A percentile compares a stretch with the other conserved stretches of the same genome.
Evolutionary conservation across 2,329 filamentous ascomycete species (phyloP).

Genomic region (Fusarium sp.): DNA sequence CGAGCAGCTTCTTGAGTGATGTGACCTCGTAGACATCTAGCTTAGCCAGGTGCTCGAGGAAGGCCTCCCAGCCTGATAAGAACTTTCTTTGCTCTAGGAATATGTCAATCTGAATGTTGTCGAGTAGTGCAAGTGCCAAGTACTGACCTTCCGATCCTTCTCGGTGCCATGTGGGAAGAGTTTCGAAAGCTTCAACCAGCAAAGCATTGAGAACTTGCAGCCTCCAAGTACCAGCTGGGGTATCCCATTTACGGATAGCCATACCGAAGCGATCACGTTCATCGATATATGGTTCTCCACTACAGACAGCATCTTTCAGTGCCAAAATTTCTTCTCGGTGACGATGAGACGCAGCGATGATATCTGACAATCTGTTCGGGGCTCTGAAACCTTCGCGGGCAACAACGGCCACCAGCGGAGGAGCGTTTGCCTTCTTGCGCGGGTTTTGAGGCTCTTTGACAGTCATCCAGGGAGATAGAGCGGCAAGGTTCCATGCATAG

Average conservation of each 20-base stretch:
- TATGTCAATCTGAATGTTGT: slow-evolving; percentile 7
- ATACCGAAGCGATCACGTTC: slow-evolving; percentile 76
- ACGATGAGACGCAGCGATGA: slow-evolving; percentile 73
- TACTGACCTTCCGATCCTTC: slow-evolving; percentile 53
- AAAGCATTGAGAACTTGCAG: slow-evolving; percentile 76
- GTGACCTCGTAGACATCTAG: slow-evolving; percentile 69
- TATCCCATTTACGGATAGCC: slow-evolving; percentile 78
- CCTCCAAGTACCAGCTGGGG: slow-evolving; percentile 71
- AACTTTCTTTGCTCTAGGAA: slow-evolving; percentile 58
- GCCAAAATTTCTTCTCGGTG: slow-evolving; percentile 71
- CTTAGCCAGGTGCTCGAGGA: slow-evolving; percentile 65
- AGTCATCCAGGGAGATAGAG: slow-evolving; percentile 78
- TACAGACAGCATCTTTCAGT: slow-evolving; percentile 66
- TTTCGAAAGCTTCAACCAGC: slow-evolving; percentile 68
- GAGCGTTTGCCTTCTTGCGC: slow-evolving; percentile 61
- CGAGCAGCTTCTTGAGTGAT: slow-evolving; percentile 71
- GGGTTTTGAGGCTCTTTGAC: slow-evolving; percentile 55
- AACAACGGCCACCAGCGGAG: slow-evolving; percentile 62
- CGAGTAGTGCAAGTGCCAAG: slow-evolving; percentile 33
- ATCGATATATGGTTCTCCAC: slow-evolving; percentile 56
- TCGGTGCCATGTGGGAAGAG: slow-evolving; percentile 49
- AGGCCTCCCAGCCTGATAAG: slow-evolving; percentile 62
- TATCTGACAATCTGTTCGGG: slow-evolving; percentile 77
- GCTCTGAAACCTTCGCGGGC: slow-evolving; percentile 82
- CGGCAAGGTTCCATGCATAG: slow-evolving; percentile 79